Conservation (phyloP, 73 alveolate species). For the Tetrahymena malaccensis region DNA sequence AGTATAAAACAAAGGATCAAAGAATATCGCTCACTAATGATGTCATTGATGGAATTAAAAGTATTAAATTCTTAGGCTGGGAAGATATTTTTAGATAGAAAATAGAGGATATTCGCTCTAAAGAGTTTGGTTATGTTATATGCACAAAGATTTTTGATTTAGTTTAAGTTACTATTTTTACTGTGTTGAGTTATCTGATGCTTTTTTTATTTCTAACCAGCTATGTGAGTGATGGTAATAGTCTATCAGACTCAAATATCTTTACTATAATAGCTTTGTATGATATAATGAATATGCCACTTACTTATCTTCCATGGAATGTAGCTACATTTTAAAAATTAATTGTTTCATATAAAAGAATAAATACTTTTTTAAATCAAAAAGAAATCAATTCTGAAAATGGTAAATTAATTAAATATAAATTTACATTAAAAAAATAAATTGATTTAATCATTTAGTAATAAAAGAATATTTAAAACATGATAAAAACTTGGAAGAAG, state of each 20-base stretch:
- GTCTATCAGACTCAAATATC: not conserved
- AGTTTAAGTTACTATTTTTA: not conserved
- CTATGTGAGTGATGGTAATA: not conserved
- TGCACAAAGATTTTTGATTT: not conserved
- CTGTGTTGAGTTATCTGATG: slow-evolving; percentile 1
- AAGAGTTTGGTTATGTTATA: not conserved
- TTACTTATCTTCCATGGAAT: slow-evolving; percentile 8
- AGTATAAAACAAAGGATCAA: not conserved
- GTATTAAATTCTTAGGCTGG: slow-evolving; percentile 22
- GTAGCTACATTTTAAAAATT: not conserved
- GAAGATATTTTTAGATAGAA: slow-evolving; percentile 13
- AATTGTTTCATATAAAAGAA: slow-evolving; percentile 3
- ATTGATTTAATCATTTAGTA: too few relatives aligned
- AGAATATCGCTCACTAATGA: slow-evolving; percentile 15
- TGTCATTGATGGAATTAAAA: slow-evolving; percentile 34
- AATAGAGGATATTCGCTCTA: not conserved
- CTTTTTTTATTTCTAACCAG: not conserved
- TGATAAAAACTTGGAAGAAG: not conserved
- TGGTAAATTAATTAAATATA: not conserved
- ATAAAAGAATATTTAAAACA: too few relatives aligned
- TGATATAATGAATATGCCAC: slow-evolving; percentile 1
- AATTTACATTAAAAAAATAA: too few relatives aligned
- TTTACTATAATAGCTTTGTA: slow-evolving; percentile 31
- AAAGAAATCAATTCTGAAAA: not conserved
- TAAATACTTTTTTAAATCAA: slow-evolving; percentile 3